Evolutionary conservation across 2,329 filamentous ascomycete genomes (phyloP), one percentile per base, ranked within the genome.

Genomic region (Lecanicillium sp.): DNA sequence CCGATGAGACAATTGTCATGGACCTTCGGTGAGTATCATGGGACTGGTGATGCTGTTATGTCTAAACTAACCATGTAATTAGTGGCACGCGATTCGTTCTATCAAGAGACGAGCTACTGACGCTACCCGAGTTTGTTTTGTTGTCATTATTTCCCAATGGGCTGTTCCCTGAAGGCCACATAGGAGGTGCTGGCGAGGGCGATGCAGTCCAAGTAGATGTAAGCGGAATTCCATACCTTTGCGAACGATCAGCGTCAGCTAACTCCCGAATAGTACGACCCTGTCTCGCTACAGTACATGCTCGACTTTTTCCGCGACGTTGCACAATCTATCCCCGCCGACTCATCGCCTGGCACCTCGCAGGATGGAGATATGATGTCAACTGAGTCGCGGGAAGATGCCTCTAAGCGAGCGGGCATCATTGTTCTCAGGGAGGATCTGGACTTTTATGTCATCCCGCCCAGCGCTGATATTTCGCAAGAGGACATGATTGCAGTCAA

Each of bases 201-300:
- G 90, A 97, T 60, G 85, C 94, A 44, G 94, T 97, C 53, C 88
- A 92, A 61, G 90, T 98, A 56, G 92, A 98, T 73, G 92, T 98
- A 73, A 72, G 87, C 79, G n/a, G 12, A n/a, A n/a, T 22, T 27
- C 4, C 6, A 12, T 13, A 15, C 7, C 12, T 4, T 13, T 14
- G 29, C 7, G 10, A 29, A 28, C 11, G 18, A 18, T 7, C 22
- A 15, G 8, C 11, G 18, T 39, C 32, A 20, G 46, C 33, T 42
- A 32, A 43, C 31, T 18, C 33, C 28, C 20, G 1, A 64, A 51
- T 67, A 98, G 92, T 98, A 97, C 67, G 92, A 98, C 62, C 90
- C 92, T 17, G 81, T 82, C 38, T 97, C 90, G 34, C 77, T 98
- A 40, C 88, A 97, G 65, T 98, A 97, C 68, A 98, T 98, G 92